phyloP scores from a whole-genome alignment of 352 stramenopile genomes.

The Elongisporangium prolatum region DNA sequence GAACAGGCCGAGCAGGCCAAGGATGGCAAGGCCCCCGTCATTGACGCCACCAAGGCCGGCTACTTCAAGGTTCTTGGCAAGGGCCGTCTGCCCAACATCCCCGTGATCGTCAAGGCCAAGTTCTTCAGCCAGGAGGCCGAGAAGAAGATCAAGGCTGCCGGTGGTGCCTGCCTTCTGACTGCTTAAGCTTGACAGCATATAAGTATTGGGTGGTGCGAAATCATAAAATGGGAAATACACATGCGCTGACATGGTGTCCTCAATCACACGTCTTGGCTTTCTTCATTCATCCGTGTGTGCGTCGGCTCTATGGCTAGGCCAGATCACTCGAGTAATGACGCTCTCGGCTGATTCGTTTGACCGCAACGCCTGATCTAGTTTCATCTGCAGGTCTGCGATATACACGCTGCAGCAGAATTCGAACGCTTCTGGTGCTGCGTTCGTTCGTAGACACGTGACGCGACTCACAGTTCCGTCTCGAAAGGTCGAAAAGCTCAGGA shows the following conservation, averaged over 20 bases:
- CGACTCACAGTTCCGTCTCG: slow-evolving; percentile 20
- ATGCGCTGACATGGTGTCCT: slow-evolving; percentile 35
- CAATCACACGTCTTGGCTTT: not conserved
- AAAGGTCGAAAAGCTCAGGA: slow-evolving; percentile 52
- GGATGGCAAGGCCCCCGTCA: slow-evolving; percentile 97
- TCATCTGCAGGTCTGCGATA: slow-evolving; percentile 17
- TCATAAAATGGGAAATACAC: slow-evolving; percentile 75
- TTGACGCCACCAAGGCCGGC: slow-evolving; percentile 97
- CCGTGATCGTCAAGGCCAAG: slow-evolving; percentile 99
- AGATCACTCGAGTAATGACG: not conserved
- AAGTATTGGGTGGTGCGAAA: slow-evolving; percentile 68
- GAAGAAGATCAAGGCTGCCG: slow-evolving; percentile 99
- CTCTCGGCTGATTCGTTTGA: not conserved
- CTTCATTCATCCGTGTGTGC: not conserved
- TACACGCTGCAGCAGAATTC: slow-evolving; percentile 23
- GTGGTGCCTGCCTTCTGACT: slow-evolving; percentile 97
- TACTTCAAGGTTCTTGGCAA: slow-evolving; percentile 99
- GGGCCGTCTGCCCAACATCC: slow-evolving; percentile 94
- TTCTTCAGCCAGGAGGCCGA: slow-evolving; percentile 99
- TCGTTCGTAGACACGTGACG: slow-evolving; percentile 23
- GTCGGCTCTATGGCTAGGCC: not conserved
- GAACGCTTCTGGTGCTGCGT: not conserved
- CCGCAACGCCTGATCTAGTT: slow-evolving; percentile 9
- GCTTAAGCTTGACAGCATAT: slow-evolving; percentile 85
- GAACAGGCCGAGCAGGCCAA: slow-evolving; percentile 93